Evolutionary conservation across 345 rosid genomes (phyloP), one percentile per base, ranked within the genome.

Genomic region (Turnera subulata): DNA sequence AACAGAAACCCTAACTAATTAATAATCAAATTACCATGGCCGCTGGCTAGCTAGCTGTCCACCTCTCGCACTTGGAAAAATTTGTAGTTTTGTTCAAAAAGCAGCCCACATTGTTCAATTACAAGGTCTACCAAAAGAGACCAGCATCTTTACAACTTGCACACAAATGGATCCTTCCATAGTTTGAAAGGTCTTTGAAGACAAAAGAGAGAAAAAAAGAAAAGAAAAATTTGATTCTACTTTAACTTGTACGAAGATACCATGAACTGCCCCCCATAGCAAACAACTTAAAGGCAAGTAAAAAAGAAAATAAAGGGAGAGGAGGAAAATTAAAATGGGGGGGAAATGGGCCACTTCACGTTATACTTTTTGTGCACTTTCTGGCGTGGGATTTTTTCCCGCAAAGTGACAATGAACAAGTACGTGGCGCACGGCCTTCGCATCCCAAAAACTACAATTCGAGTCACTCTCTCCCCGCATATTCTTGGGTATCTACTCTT

Each of bases 401-500:
- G 9, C 20, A 26, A 20, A 29, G 19, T 2, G 42, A 26, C 51
- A 40, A 18, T 11, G 13, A 21, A 63, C 58, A 51, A 16, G 72
- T 65, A 80, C 64, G 81, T 76, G 84, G 86, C 74, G 82, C 78
- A 59, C 50, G 65, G 65, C 43, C 58, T 43, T 75, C 76, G 64
- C 65, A 50, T 49, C 16, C 63, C 61, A 17, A 7, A 7, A 49
- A 25, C 54, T 50, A 56, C 50, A 22, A 2, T 42, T 56, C 4
- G 6, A 3, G 1, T 1, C 17, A 4, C 26, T 35, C 68, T 22
- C 58, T 33, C 55, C 59, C 53, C 55, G 90, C 76, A 84, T 84
- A 84, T 84, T 81, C 90, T 70, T 40, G 1, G 44, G 90, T 75
- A 81, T 79, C 78, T 77, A 50, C 90, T 69, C 59, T 63, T 53